Evolutionary conservation across 2,329 filamentous ascomycete genomes (phyloP), one percentile per base, ranked within the genome.

Genomic region (Cadophora luteo-olivacea): DNA sequence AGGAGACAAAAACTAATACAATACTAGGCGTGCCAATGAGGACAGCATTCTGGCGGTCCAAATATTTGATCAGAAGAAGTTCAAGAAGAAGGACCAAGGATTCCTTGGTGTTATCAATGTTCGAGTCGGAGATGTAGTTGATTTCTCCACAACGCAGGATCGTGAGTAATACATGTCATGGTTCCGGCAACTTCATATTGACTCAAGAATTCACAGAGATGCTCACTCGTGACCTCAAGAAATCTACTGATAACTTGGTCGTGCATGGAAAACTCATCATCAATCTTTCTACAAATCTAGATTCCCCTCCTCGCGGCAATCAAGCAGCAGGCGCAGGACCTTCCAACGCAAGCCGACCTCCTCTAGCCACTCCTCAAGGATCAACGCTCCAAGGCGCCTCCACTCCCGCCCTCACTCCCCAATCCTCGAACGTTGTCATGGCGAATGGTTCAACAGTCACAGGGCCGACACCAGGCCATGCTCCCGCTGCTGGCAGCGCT

Each of bases 71-170:
- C 96, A 99, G 82, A 97, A 97, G 85, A 99, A 99, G 84, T 99
- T 99, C 84, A 99, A 99, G 86, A 99, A 99, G 89, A 99, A 98
- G 93, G 96, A 99, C 76, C 96, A 99, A 80, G 96, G 96, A 9
- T 99, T 99, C 79, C 86, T 99, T 7, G 96, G 96, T 68, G 96
- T 99, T 65, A 97, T 99, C 78, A 99, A 99, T 80, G 92, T 99
- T 76, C 91, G 94, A 68, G 91, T 99, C 74, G 96, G 96, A 76
- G 94, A 97, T 85, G 92, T 96, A 49, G 93, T 99, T 75, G 95
- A 97, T 79, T 84, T 99, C 73, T 91, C 92, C 72, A 89, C 93
- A 68, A 94, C 94, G 68, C 92, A 93, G 72, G 96, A 98, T 83
- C 95, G 96, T 98, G 86, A 78, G 86, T 83, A 63, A 64, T 9